Evolutionary conservation across 2,329 filamentous ascomycete genomes (phyloP), one percentile per base, ranked within the genome.

Genomic region (Rachicladosporium sp.): DNA sequence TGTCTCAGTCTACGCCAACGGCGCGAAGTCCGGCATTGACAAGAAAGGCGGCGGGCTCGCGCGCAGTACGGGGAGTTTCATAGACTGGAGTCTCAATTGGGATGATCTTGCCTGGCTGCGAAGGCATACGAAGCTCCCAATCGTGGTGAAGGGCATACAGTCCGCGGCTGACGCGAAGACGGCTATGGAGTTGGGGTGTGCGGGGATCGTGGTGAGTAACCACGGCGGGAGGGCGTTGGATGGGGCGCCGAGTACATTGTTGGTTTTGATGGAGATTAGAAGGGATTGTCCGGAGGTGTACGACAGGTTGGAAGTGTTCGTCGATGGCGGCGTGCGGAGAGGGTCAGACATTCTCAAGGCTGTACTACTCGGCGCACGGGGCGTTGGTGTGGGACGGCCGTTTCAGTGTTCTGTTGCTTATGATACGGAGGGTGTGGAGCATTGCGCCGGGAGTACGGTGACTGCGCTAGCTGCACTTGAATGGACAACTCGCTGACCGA

Each of bases 261-360:
- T 79, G 4, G 67, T 75, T 0, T 52, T 82, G 6, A 54, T 82
- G 2, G 78, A 83, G 57, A 60, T 83, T 40, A 73, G 73, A 71
- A 44, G 69, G 66, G 51, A 70, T 46, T 75, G 71, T 31, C 77
- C 78, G 0, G 66, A 74, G 41, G 64, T 82, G 0, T 75, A 82
- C 35, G 67, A 70, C 27, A 61, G 59, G 42, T 66, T 82, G 59
- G 74, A 80, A 46, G 70, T 82, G 0, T 74, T 70, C 40, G 60
- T 82, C 5, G 78, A 83, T 45, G 77, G 78, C 0, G 78, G 79
- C 0, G 66, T 83, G 15, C 66, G 68, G 10, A 61, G 78, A 13
- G 79, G 79, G 0, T 74, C 74, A 0, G 79, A 83, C 51, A 70
- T 82, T 2, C 66, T 83, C 48, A 82, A 82, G 55, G 77, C 76